Percentiles rank a stretch among this genome's conserved stretches.
Evolutionary conservation across 768 basidiomycete genomes (phyloP).

Genomic region (Suillus decipiens): DNA sequence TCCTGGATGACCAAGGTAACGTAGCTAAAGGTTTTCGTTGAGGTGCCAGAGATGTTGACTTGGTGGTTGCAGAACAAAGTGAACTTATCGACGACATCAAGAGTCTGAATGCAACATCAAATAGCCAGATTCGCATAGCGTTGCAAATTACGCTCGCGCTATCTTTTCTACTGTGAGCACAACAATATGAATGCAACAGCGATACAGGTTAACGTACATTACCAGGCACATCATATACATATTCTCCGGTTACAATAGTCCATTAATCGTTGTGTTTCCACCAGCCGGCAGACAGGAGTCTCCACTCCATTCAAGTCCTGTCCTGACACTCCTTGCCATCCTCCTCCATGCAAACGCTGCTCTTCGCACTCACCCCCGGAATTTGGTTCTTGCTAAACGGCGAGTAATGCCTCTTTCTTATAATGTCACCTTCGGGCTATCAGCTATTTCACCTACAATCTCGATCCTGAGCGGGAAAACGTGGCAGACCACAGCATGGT

Average conservation of each 20-base stretch:
- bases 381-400: constrained; percentile 28
- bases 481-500: constrained; percentile 60
- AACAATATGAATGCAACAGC: neutral
- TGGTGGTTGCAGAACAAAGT: constrained; percentile 55
- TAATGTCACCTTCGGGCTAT: constrained; percentile 36
- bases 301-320: constrained; percentile 46
- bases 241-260: constrained; percentile 45
- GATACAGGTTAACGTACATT: constrained; percentile 12
- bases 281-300: constrained; percentile 19
- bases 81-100: constrained; percentile 53
- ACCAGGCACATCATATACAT: constrained; percentile 52
- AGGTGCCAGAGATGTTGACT: constrained; percentile 8
- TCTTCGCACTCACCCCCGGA: constrained; percentile 41
- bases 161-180: constrained; percentile 48
- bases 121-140: constrained; percentile 40
- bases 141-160: constrained; percentile 44
- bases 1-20: constrained; percentile 59
- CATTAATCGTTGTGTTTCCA: constrained; percentile 48
- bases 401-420: constrained; percentile 34
- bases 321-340: constrained; percentile 50
- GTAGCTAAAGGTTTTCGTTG: neutral
- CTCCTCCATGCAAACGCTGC: constrained; percentile 52
- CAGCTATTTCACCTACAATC: constrained; percentile 50
- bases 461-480: constrained; percentile 47
- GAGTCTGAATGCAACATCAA: constrained; percentile 43